Conservation (phyloP, 2,329 filamentous ascomycete genomes). For the Ophiostoma angusticollis region DNA sequence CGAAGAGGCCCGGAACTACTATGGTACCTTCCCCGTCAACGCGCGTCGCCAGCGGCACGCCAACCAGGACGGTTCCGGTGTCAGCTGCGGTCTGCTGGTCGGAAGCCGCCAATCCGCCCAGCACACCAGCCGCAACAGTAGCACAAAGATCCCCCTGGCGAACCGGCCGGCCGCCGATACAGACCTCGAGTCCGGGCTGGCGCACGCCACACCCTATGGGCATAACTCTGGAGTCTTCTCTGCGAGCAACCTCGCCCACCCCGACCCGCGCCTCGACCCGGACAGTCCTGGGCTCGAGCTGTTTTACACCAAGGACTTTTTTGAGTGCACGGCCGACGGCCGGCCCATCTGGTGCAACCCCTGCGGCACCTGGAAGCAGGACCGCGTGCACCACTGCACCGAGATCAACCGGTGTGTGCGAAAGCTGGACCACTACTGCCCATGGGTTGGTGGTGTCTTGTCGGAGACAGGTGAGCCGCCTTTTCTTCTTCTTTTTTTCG, state of each 20-base stretch:
- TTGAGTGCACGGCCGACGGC: constrained; percentile 71
- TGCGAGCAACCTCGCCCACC: constrained; percentile 6
- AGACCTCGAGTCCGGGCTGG: constrained; percentile 15
- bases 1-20: constrained; percentile 17
- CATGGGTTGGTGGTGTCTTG: constrained; percentile 91
- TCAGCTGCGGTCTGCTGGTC: no score
- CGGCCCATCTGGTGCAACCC: constrained; percentile 75
- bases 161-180: constrained; percentile 9
- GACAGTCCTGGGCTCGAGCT: constrained; percentile 56
- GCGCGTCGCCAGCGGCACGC: background rate
- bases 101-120: no score
- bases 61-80: background rate
- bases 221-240: background rate
- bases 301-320: constrained; percentile 74
- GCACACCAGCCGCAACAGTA: no score
- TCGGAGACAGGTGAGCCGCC: constrained; percentile 53
- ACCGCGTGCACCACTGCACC: constrained; percentile 75
- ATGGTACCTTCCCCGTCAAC: constrained; percentile 10
- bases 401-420: constrained; percentile 69
- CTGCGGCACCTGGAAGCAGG: constrained; percentile 79
- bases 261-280: constrained; percentile 32
- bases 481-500: background rate
- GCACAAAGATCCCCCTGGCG: constrained; percentile 15
- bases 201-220: constrained; percentile 6
- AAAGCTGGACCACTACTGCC: constrained; percentile 94